A percentile compares a stretch with the other conserved stretches of the same genome.
Evolutionary conservation across 2,329 filamentous ascomycete genomes (phyloP).

Genomic region (Ceratocystis cacaofunesta): DNA sequence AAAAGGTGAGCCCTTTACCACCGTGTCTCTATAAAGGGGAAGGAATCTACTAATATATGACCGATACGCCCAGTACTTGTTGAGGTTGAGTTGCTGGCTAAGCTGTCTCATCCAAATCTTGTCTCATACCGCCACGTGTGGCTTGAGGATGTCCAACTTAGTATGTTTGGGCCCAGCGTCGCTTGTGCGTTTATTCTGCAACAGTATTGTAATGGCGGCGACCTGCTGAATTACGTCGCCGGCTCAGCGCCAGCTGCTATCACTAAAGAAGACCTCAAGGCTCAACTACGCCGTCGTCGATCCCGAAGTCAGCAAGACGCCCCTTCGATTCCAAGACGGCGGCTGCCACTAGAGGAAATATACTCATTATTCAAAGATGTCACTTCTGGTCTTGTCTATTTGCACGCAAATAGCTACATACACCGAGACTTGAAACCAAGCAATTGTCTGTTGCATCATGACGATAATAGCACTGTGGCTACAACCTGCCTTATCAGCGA

Average conservation of each 20-base stretch:
- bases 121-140: constrained; percentile 96
- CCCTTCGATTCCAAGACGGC: constrained; percentile 36
- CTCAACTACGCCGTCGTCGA: constrained; percentile 61
- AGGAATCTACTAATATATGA: neutral
- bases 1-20: constrained; percentile 37
- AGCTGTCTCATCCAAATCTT: constrained; percentile 83
- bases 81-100: constrained; percentile 84
- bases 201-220: constrained; percentile 90
- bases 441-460: constrained; percentile 78
- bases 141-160: constrained; percentile 79
- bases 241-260: constrained; percentile 46
- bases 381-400: constrained; percentile 75
- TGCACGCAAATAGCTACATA: constrained; percentile 85
- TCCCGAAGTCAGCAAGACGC: constrained; percentile 64
- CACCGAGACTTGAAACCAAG: constrained; percentile 92
- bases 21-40: neutral
- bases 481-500: constrained; percentile 83
- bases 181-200: constrained; percentile 94
- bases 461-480: constrained; percentile 38
- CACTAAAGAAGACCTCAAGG: constrained; percentile 77
- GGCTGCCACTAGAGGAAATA: constrained; percentile 69
- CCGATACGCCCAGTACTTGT: constrained; percentile 42
- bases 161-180: constrained; percentile 75
- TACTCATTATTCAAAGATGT: constrained; percentile 96
- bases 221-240: constrained; percentile 77